These are phyloP conservation scores for Hypoxylon rickii DNA, from an alignment of 495 filamentous ascomycete species.

Conservation along the genomic window DNA sequence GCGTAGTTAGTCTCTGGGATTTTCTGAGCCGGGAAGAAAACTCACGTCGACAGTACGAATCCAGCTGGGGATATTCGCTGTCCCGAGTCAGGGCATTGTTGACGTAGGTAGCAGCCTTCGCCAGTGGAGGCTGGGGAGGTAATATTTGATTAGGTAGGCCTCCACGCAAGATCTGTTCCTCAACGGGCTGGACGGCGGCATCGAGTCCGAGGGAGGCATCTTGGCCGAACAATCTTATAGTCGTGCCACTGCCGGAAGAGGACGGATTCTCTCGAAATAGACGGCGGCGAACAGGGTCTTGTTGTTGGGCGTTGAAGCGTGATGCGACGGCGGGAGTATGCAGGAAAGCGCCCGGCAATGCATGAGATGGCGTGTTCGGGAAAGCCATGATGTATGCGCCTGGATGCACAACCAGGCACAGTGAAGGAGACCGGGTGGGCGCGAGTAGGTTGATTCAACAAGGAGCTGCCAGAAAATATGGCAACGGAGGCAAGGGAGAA, in stretches of 20 bases:
- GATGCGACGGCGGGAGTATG: constrained; percentile 66
- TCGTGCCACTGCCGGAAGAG: constrained; percentile 2
- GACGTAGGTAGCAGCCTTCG: constrained; percentile 81
- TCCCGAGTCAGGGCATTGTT: constrained; percentile 77
- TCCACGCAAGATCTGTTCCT: constrained; percentile 20
- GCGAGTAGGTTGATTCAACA: constrained; percentile 14
- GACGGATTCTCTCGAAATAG: constrained; percentile 41
- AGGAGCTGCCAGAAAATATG: not conserved
- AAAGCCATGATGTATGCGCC: constrained; percentile 59
- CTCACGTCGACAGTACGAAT: constrained; percentile 88
- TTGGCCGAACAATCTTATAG: constrained; percentile 33
- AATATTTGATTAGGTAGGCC: constrained; percentile 37
- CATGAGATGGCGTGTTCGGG: constrained; percentile 65
- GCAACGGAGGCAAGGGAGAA: constrained; percentile 26
- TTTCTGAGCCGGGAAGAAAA: constrained; percentile 34
- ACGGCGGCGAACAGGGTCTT: constrained; percentile 45
- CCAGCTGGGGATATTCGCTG: constrained; percentile 82
- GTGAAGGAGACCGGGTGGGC: constrained; percentile 11
- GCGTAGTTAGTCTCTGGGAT: no score
- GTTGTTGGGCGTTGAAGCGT: constrained; percentile 39
- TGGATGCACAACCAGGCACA: constrained; percentile 14
- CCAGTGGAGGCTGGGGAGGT: constrained; percentile 62
- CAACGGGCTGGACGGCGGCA: constrained; percentile 33
- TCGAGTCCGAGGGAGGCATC: constrained; percentile 38
- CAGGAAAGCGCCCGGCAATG: constrained; percentile 72